Evolutionary conservation across 805 yeast genomes (phyloP).

Genomic region (Candida orba): DNA sequence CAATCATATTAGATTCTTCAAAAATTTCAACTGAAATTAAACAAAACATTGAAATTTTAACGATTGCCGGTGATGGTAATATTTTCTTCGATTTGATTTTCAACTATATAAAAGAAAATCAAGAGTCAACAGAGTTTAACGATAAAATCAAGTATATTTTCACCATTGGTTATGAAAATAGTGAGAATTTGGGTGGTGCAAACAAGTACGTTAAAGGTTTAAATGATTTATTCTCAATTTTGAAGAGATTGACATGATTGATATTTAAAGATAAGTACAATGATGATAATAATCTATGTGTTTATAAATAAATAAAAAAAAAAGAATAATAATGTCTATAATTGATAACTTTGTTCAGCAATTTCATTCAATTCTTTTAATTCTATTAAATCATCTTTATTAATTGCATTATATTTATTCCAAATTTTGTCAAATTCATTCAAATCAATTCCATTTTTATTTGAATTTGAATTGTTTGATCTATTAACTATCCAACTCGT

Average conservation of each 20-base stretch:
- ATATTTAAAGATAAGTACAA: not conserved
- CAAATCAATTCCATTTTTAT: slow-evolving; percentile 26
- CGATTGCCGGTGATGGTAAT: slow-evolving; percentile 59
- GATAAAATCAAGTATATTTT: slow-evolving; percentile 40
- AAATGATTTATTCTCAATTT: slow-evolving; percentile 55
- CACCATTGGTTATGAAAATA: slow-evolving; percentile 47
- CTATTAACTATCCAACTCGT: slow-evolving; percentile 65
- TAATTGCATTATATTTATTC: slow-evolving; percentile 29
- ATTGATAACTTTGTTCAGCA: slow-evolving; percentile 42
- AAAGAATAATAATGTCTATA: not conserved
- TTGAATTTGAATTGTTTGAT: slow-evolving; percentile 22
- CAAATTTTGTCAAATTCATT: slow-evolving; percentile 44
- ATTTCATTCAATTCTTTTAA: slow-evolving; percentile 49
- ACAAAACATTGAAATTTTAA: slow-evolving; percentile 33
- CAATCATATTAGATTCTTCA: not conserved
- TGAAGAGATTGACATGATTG: slow-evolving; percentile 18
- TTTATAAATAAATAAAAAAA: not conserved
- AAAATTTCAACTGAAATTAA: not conserved
- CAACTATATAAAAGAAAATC: slow-evolving; percentile 39
- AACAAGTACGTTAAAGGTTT: slow-evolving; percentile 59
- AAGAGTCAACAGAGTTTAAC: slow-evolving; percentile 1
- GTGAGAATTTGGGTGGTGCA: slow-evolving; percentile 39
- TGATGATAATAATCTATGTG: too few species aligned
- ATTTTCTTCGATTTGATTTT: slow-evolving; percentile 65
- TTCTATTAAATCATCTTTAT: slow-evolving; percentile 41